These are phyloP conservation scores for Xylariaceae sp. DNA, from an alignment of 2,329 filamentous ascomycete genomes.

Conservation along the genomic window DNA sequence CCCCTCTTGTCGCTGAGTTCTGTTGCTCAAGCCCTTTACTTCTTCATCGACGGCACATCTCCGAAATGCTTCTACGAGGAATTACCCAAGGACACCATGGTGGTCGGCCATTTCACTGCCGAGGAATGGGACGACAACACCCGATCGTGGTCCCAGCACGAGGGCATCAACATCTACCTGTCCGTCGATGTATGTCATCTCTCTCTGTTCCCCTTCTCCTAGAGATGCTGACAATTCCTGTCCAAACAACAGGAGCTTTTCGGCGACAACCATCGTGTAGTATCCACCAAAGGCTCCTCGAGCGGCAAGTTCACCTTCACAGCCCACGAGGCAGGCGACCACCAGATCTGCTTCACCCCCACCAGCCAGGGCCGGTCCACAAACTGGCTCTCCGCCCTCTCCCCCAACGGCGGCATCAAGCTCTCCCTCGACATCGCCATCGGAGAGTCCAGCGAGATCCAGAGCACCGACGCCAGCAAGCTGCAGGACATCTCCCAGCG, in stretches of 20 bases:
- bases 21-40: slow-evolving; percentile 80
- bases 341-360: slow-evolving; percentile 92
- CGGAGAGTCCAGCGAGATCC: slow-evolving; percentile 89
- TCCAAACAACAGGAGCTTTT: slow-evolving; percentile 68
- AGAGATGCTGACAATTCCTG: neutral
- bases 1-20: slow-evolving; percentile 64
- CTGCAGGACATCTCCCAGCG: slow-evolving; percentile 85
- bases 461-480: slow-evolving; percentile 91
- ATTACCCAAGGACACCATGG: slow-evolving; percentile 92
- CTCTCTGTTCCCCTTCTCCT: neutral
- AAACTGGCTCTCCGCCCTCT: slow-evolving; percentile 68
- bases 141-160: slow-evolving; percentile 68
- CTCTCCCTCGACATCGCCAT: slow-evolving; percentile 88
- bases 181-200: slow-evolving; percentile 70
- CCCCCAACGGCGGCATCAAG: slow-evolving; percentile 73
- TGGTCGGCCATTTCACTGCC: slow-evolving; percentile 87
- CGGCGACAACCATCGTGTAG: slow-evolving; percentile 95
- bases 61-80: slow-evolving; percentile 99
- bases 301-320: slow-evolving; percentile 92
- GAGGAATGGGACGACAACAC: slow-evolving; percentile 76
- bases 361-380: slow-evolving; percentile 66
- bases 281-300: slow-evolving; percentile 75
- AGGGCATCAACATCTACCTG: slow-evolving; percentile 79
- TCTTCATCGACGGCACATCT: slow-evolving; percentile 83
- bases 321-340: slow-evolving; percentile 89